Conservation (phyloP, 768 basidiomycete genomes). For the Hygrophorus russula region DNA sequence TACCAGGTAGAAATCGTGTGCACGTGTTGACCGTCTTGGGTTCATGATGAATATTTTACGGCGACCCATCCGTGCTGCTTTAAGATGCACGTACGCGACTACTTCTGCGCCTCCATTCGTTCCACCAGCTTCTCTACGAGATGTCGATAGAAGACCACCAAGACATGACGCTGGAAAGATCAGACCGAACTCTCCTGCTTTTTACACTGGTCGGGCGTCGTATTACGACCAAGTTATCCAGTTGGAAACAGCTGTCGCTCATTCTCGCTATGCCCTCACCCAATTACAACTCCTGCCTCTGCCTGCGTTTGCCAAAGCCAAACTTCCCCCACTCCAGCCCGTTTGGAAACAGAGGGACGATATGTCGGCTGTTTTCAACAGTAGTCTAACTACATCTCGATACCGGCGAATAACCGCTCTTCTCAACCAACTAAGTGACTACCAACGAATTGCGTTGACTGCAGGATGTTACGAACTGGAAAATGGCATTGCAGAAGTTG, state of each 20-base stretch:
- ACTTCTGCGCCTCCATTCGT: slow-evolving; percentile 4
- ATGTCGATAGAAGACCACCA: slow-evolving; percentile 3
- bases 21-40: slow-evolving; percentile 2
- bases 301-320: slow-evolving; percentile 53
- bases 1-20: slow-evolving; percentile 8
- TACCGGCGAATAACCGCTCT: slow-evolving; percentile 55
- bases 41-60: slow-evolving; percentile 8
- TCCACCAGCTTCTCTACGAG: slow-evolving; percentile 6
- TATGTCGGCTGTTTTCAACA: slow-evolving; percentile 45
- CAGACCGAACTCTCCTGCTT: slow-evolving; percentile 57
- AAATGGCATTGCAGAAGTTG: slow-evolving; percentile 34
- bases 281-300: slow-evolving; percentile 66
- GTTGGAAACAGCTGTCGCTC: slow-evolving; percentile 53
- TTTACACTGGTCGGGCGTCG: slow-evolving; percentile 70
- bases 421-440: slow-evolving; percentile 56
- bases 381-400: slow-evolving; percentile 53
- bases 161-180: neutral
- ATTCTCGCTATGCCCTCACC: slow-evolving; percentile 49
- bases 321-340: slow-evolving; percentile 44
- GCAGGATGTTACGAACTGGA: slow-evolving; percentile 51
- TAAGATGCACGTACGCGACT: too few relatives aligned
- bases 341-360: slow-evolving; percentile 62
- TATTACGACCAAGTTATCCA: slow-evolving; percentile 64
- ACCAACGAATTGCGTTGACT: slow-evolving; percentile 44
- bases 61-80: neutral